Evolutionary conservation across 176 grass and related monocot species (phyloP).

Genomic region (Olyra latifolia): DNA sequence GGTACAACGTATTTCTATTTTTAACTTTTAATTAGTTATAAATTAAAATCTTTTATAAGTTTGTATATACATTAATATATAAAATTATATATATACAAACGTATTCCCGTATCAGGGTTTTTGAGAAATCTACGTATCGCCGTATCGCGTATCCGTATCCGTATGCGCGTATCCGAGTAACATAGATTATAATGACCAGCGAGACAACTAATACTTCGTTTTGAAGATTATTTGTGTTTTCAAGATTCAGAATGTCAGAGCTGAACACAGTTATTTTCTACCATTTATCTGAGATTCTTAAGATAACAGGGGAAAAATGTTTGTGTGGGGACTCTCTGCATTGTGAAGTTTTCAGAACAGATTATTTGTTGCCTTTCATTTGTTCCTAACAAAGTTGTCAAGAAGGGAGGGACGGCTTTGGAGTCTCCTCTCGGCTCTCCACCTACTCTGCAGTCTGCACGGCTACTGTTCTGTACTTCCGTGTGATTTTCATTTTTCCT

Average conservation of each 20-base stretch:
- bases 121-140: too few species aligned
- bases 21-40: too few species aligned
- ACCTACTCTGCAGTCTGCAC: background rate
- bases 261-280: background rate
- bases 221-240: background rate
- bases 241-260: background rate
- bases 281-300: background rate
- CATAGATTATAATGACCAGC: background rate
- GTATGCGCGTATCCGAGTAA: too few species aligned
- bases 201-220: background rate
- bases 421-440: background rate
- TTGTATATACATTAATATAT: too few species aligned
- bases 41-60: too few species aligned
- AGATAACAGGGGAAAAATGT: background rate
- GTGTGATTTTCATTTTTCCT: constrained; percentile 25
- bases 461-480: background rate
- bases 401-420: background rate
- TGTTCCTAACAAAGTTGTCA: background rate
- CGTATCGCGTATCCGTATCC: too few species aligned
- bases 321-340: background rate
- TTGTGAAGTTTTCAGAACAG: background rate
- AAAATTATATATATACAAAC: too few species aligned
- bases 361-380: constrained; percentile 14
- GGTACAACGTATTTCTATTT: too few species aligned
- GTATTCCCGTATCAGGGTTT: too few species aligned